phyloP scores from a whole-genome alignment of 371 early-diverging fungal genomes.

The Amoeboaphelidium occidentale region DNA sequence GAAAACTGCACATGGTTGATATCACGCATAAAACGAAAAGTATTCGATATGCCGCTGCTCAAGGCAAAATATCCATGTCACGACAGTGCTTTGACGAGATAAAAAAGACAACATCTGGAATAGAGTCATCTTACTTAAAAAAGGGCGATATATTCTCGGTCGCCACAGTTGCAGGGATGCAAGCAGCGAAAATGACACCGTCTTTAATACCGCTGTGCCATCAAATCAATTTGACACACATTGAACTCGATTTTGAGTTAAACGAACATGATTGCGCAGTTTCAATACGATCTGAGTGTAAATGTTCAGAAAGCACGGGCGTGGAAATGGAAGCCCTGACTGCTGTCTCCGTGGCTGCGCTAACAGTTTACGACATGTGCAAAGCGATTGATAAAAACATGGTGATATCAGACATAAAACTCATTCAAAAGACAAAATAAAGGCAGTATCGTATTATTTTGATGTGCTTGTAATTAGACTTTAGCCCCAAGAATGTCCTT shows the following conservation, averaged over 20 bases:
- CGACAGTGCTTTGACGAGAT: conserved; percentile 29
- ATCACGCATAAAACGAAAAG: conserved; percentile 37
- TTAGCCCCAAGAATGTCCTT: no score
- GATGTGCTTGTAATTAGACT: no score
- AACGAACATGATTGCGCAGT: conserved; percentile 11
- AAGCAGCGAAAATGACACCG: conserved; percentile 63
- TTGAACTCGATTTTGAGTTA: conserved; percentile 32
- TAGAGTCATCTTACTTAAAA: conserved; percentile 12
- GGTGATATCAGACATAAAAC: conserved; percentile 6
- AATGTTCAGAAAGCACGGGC: conserved; percentile 45
- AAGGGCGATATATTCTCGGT: conserved; percentile 72
- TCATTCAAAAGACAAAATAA: conserved; percentile 1
- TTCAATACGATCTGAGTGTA: conserved; percentile 4
- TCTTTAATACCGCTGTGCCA: conserved; percentile 70
- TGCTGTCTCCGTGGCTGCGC: conserved; percentile 43
- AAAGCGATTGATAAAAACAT: conserved; percentile 16
- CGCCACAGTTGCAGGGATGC: conserved; percentile 71
- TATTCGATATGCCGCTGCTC: conserved; percentile 40
- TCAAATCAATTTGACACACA: conserved; percentile 40
- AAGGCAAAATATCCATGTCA: conserved; percentile 34
- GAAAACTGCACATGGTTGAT: conserved; percentile 68
- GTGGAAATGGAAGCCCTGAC: conserved; percentile 82
- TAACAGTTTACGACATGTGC: conserved; percentile 63
- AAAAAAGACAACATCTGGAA: conserved; percentile 5
- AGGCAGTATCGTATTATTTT: no score